Evolutionary conservation across 1,284 basidiomycete species (phyloP), one percentile per base, ranked within the genome.

Genomic region (Coniferiporia weirii): DNA sequence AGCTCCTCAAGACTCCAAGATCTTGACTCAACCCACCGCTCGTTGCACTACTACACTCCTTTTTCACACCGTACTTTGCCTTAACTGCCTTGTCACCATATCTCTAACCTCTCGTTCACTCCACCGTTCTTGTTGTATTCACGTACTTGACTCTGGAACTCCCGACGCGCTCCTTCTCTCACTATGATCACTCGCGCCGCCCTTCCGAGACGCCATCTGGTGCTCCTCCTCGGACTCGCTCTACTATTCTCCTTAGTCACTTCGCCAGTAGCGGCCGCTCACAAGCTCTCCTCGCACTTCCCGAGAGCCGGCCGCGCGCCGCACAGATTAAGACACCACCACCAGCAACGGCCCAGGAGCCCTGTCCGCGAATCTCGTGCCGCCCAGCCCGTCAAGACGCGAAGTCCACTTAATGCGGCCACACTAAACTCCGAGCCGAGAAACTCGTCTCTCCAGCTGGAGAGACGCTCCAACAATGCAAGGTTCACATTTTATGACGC

Each of bases 401-500:
- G 27, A 27, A 27, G 27, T 27, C 27, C 27, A 27, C 27, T 27
- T 27, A n/a, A n/a, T n/a, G n/a, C n/a, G n/a, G 27, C 5, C 27
- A 27, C 27, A 5, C 5, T 5, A 27, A 27, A 27, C 5, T 3
- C 27, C 27, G 27, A 27, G 5, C 27, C 27, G 27, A 27, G 27
- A 27, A 27, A 27, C 27, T 27, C 27, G 27, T 27, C 27, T 13
- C 34, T 15, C 5, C 46, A 20, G 32, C 19, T 66, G 9, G 55
- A 54, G 9, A 71, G 67, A 64, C 67, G 71, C 32, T 68, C 64
- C 55, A 66, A 65, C 56, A 63, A 65, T 56, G 69, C 70, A 7
- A 66, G 70, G 15, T 69, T 74, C 62, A 73, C 72, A 13, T 73
- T 64, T 61, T 75, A 70, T 60, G 66, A 66, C 38, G 67, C 67